Percentiles rank a stretch among this genome's conserved stretches.
phyloP scores from a whole-genome alignment of 2,329 filamentous ascomycete species.

The Claviceps spartinae region DNA sequence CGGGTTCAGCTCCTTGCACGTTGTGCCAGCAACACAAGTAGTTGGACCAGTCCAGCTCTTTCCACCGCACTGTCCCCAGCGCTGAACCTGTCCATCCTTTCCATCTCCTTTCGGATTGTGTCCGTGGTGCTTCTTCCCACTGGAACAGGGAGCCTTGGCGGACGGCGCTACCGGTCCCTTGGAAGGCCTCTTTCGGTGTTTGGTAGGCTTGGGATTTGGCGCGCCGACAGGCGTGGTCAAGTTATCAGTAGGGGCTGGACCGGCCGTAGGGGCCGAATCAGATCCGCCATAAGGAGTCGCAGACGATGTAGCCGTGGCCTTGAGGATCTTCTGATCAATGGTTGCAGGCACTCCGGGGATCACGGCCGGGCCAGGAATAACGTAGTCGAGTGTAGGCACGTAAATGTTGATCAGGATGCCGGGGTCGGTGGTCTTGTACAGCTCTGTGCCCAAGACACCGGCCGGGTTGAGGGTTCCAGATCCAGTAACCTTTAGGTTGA shows the following conservation, averaged over 20 bases:
- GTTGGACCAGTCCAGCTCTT: background rate
- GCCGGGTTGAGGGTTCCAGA: conserved; percentile 20
- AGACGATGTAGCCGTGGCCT: conserved; percentile 11
- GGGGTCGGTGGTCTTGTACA: conserved; percentile 22
- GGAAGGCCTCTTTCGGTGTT: background rate
- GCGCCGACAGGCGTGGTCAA: background rate
- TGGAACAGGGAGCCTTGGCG: background rate
- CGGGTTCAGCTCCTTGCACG: background rate
- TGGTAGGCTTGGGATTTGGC: background rate
- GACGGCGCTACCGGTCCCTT: background rate
- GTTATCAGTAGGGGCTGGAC: background rate
- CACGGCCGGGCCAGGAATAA: conserved; percentile 20
- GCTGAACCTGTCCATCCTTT: background rate
- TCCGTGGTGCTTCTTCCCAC: background rate
- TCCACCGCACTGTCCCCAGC: background rate
- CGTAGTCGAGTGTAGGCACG: conserved; percentile 13
- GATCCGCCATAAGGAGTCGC: background rate
- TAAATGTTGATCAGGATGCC: conserved; percentile 24
- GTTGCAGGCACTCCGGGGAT: conserved; percentile 14
- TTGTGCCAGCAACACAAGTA: background rate
- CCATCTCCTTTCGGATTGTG: background rate
- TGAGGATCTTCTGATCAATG: conserved; percentile 13
- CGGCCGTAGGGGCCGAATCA: too few relatives aligned
- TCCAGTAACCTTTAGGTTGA: conserved; percentile 34
- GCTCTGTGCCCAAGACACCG: conserved; percentile 21